Evolutionary conservation across 208 protist species (phyloP), one percentile per base, ranked within the genome.

Genomic region (Dictyostelium gargantuum): DNA sequence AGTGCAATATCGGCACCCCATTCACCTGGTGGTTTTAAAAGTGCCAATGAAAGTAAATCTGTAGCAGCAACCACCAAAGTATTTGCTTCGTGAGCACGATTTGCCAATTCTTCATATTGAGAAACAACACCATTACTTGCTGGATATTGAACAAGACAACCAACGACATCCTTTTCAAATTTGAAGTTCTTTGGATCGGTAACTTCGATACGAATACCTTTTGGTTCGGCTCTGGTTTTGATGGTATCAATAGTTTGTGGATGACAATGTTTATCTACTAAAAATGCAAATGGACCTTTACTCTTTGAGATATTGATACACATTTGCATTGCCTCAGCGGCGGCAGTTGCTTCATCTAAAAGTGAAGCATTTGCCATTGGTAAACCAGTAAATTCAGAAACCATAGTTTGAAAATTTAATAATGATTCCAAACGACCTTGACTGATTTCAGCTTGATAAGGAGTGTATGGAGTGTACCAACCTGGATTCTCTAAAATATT

Each of bases 381-480:
- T 91, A 99, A 95, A 76, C 96, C 98, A 42, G 98, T 99, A 35
- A 99, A 85, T 91, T 99, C 99, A 5, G 86, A 84, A 35, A 99
- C 94, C 96, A 99, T 98, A 5, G 98, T 99, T 95, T 99, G 99
- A 92, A 98, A 99, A 95, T 99, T 99, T 44, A 99, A 95, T 10
- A 99, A 95, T 29, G 97, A 98, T 95, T 99, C 99, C 0, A 99
- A 95, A 72, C 99, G 97, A 11, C 99, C 99, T 96, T 99, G 98
- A 48, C 93, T 91, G 50, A 99, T 98, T 84, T 99, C 98, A 10
- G 98, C 97, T 94, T 98, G 97, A 95, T 99, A 99, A 13, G 99
- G 99, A 32, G 98, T 99, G 95, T 99, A 99, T 48, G 98, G 98
- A 13, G 99, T 99, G 96, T 99, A 99, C 99, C 99, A 99, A 46